phyloP scores from a whole-genome alignment of 306 rosid species.

The Cicer bijugum region DNA sequence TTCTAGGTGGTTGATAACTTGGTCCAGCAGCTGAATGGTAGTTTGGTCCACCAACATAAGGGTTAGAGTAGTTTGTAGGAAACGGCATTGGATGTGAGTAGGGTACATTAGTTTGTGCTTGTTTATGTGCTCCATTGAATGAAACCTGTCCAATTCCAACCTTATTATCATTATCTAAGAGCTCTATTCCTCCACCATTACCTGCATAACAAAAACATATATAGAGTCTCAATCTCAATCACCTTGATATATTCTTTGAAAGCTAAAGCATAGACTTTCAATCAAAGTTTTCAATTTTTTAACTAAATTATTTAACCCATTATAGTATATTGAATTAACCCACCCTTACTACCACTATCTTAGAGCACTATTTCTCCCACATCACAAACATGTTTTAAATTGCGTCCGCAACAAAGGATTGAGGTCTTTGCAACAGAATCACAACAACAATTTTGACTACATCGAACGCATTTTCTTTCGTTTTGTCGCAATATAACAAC shows the following conservation, averaged over 20 bases:
- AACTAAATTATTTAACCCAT: too few species aligned
- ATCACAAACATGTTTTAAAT: not conserved
- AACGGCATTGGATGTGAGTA: slow-evolving; percentile 53
- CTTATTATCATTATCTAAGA: slow-evolving; percentile 50
- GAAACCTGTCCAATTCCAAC: slow-evolving; percentile 48
- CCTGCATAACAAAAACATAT: slow-evolving; percentile 48
- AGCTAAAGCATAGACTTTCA: too few species aligned
- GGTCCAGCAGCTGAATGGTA: slow-evolving; percentile 46
- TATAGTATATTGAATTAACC: not conserved
- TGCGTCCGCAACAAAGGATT: too few species aligned
- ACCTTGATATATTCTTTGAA: not conserved
- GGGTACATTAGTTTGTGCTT: slow-evolving; percentile 45
- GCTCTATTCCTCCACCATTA: slow-evolving; percentile 51
- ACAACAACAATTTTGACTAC: too few species aligned
- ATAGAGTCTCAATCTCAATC: slow-evolving; percentile 15
- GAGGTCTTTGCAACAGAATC: too few species aligned
- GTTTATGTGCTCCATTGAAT: slow-evolving; percentile 45
- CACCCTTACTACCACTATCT: slow-evolving; percentile 52
- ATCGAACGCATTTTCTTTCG: too few species aligned
- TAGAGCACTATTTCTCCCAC: slow-evolving; percentile 47
- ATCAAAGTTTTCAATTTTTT: too few species aligned
- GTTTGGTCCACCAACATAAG: slow-evolving; percentile 49
- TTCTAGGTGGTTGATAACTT: slow-evolving; percentile 52
- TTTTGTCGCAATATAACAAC: too few species aligned
- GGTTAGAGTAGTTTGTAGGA: slow-evolving; percentile 56